These are phyloP conservation scores for Rhazya stricta DNA, from an alignment of 257 asterid species.

Conservation along the genomic window DNA sequence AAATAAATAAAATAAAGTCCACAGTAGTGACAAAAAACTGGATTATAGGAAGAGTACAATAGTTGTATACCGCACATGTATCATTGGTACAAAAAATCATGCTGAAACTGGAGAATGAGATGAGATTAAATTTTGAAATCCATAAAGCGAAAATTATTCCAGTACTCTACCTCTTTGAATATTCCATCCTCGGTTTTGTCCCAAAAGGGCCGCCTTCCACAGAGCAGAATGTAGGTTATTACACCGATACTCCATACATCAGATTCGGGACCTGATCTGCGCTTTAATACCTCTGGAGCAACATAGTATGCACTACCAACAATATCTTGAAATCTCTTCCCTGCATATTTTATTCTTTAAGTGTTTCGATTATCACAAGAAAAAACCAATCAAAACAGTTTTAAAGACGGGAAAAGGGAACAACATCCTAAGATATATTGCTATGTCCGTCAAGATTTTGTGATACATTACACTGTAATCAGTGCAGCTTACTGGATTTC, in stretches of 20 bases:
- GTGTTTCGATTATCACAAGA: background rate
- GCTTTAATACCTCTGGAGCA: slow-evolving; percentile 96
- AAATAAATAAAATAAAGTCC: background rate
- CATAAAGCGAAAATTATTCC: background rate
- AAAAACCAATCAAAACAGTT: background rate
- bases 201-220: slow-evolving; percentile 99
- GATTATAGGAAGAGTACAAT: background rate
- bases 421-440: background rate
- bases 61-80: background rate
- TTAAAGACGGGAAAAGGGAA: background rate
- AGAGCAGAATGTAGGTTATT: slow-evolving; percentile 87
- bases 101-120: background rate
- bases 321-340: slow-evolving; percentile 84
- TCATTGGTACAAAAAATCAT: background rate
- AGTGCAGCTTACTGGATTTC: background rate
- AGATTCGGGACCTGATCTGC: slow-evolving; percentile 98
- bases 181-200: slow-evolving; percentile 98
- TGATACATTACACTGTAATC: too few species aligned
- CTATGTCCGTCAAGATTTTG: background rate
- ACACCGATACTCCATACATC: slow-evolving; percentile 99
- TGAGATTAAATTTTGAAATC: background rate
- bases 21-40: background rate
- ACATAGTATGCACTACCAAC: slow-evolving; percentile 99
- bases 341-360: slow-evolving; percentile 31
- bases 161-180: slow-evolving; percentile 74